phyloP scores from a whole-genome alignment of 2,329 filamentous ascomycete species.

The Pezicula radicicola region DNA sequence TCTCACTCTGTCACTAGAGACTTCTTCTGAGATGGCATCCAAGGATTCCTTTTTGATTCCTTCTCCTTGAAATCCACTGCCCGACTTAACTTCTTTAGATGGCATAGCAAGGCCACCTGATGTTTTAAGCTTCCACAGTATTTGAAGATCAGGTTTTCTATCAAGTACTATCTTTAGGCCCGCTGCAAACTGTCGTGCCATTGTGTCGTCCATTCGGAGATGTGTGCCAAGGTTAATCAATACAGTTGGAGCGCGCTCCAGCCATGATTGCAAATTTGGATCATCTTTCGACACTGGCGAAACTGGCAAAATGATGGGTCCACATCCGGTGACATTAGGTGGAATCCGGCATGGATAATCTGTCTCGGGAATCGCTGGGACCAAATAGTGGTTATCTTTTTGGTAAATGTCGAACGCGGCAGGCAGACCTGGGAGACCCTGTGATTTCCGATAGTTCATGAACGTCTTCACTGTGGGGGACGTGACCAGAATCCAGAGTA shows the following conservation, averaged over 20 bases:
- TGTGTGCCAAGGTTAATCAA: slow-evolving; percentile 46
- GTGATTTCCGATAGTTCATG: slow-evolving; percentile 20
- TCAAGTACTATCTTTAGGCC: slow-evolving; percentile 35
- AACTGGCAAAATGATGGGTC: slow-evolving; percentile 40
- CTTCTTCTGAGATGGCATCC: slow-evolving; percentile 6
- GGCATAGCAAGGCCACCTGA: slow-evolving; percentile 4
- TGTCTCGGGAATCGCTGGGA: slow-evolving; percentile 16
- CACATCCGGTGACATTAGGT: slow-evolving; percentile 38
- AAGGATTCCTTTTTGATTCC: slow-evolving; percentile 4
- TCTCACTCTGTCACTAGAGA: slow-evolving; percentile 26
- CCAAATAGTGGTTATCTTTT: slow-evolving; percentile 24
- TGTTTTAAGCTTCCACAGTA: slow-evolving; percentile 34
- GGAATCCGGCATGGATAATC: slow-evolving; percentile 37
- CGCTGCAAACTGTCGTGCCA: slow-evolving; percentile 35
- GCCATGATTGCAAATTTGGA: slow-evolving; percentile 39
- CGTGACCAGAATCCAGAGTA: slow-evolving; percentile 9
- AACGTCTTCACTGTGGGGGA: slow-evolving; percentile 17
- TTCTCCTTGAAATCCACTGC: not conserved
- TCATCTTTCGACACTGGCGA: slow-evolving; percentile 34
- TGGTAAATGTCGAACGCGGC: slow-evolving; percentile 27
- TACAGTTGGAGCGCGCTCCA: slow-evolving; percentile 38
- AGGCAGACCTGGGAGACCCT: slow-evolving; percentile 19
- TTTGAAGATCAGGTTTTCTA: slow-evolving; percentile 19
- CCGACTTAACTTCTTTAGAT: not conserved
- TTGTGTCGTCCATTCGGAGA: slow-evolving; percentile 12